phyloP scores from a whole-genome alignment of 352 stramenopile species.

The Pythium dissimile region DNA sequence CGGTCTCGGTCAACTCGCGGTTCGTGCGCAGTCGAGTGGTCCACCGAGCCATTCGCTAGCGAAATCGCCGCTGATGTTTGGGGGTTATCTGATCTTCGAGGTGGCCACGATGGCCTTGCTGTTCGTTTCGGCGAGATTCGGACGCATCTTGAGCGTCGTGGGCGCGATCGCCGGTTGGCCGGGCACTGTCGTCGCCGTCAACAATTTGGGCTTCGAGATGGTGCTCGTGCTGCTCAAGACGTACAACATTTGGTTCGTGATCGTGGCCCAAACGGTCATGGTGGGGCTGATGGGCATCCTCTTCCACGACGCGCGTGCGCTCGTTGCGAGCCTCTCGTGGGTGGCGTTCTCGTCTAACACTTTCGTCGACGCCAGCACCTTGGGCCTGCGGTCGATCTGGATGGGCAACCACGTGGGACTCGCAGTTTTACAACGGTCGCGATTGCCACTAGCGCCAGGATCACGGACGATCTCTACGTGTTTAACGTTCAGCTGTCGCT shows the following conservation, averaged over 20 bases:
- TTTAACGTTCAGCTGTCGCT: conserved; percentile 6
- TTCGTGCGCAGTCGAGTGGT: not conserved
- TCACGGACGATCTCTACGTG: not conserved
- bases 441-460: not conserved
- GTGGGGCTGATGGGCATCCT: not conserved
- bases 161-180: not conserved
- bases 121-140: conserved; percentile 11
- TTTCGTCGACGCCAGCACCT: conserved; percentile 12
- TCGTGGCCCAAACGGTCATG: conserved; percentile 10
- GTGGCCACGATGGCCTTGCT: not conserved
- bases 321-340: not conserved
- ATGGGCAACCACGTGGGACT: not conserved
- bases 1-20: conserved; percentile 15
- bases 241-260: conserved; percentile 45
- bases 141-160: not conserved
- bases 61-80: not conserved
- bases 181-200: not conserved
- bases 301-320: not conserved
- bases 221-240: conserved; percentile 30
- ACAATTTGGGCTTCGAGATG: conserved; percentile 35
- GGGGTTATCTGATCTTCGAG: not conserved
- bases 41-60: not conserved
- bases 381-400: conserved; percentile 1
- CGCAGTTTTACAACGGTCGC: not conserved
- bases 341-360: conserved; percentile 1